Percentiles rank a stretch among this genome's conserved stretches.
These are phyloP conservation scores for Fusarium oligoseptatum DNA, from an alignment of 2,329 filamentous ascomycete species.

Conservation along the genomic window DNA sequence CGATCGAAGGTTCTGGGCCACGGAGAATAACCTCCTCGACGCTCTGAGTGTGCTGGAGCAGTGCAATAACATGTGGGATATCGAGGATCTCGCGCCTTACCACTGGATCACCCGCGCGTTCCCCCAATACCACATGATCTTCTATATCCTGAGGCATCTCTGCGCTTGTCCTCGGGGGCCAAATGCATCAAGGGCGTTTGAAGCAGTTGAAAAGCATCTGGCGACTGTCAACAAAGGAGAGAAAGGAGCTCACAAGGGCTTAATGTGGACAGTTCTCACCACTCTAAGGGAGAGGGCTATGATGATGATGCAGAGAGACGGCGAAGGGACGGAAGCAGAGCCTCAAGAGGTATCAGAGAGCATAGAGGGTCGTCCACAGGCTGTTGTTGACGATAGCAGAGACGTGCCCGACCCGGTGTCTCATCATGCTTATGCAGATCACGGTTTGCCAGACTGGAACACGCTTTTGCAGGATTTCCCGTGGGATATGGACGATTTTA, in stretches of 20 bases:
- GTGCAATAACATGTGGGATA: slow-evolving; percentile 44
- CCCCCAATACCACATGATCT: slow-evolving; percentile 58
- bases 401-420: not conserved
- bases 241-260: slow-evolving; percentile 12
- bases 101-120: slow-evolving; percentile 56
- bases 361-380: not conserved
- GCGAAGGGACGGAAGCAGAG: not conserved
- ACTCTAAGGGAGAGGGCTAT: slow-evolving; percentile 50
- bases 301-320: slow-evolving; percentile 32
- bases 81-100: slow-evolving; percentile 55
- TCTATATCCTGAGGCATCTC: slow-evolving; percentile 59
- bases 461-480: slow-evolving; percentile 49
- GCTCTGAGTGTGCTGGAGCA: slow-evolving; percentile 53
- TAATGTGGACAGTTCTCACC: slow-evolving; percentile 50
- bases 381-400: not conserved
- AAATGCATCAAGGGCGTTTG: slow-evolving; percentile 51
- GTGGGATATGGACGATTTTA: slow-evolving; percentile 42
- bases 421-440: no score
- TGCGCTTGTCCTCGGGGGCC: slow-evolving; percentile 54
- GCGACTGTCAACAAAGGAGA: slow-evolving; percentile 1
- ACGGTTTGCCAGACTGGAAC: slow-evolving; percentile 42
- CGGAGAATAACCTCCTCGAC: slow-evolving; percentile 51
- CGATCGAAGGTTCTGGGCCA: slow-evolving; percentile 38
- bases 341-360: not conserved
- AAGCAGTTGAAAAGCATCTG: slow-evolving; percentile 31